Percentiles rank a stretch among this genome's conserved stretches.
These are phyloP conservation scores for Pulveroboletus sp. DNA, from an alignment of 1,284 basidiomycete species.

Conservation along the genomic window DNA sequence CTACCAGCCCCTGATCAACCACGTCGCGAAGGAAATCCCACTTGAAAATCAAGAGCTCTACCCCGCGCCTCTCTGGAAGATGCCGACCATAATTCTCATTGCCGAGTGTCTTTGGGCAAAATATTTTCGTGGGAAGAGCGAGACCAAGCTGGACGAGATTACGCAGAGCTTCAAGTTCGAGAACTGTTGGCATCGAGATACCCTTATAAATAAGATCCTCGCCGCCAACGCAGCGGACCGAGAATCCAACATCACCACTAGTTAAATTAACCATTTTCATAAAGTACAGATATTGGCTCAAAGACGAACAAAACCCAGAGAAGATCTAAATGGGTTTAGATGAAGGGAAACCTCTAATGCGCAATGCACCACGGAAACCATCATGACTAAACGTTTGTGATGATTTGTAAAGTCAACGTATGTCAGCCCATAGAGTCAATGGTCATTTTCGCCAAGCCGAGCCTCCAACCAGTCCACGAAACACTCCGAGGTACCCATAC, in stretches of 20 bases:
- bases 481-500: conserved; percentile 34
- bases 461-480: conserved; percentile 51
- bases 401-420: not conserved
- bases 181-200: conserved; percentile 53
- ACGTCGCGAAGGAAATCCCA: conserved; percentile 50
- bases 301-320: not conserved
- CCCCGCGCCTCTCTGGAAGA: conserved; percentile 52
- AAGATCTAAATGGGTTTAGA: not conserved
- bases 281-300: not conserved
- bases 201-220: conserved; percentile 51
- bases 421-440: conserved; percentile 27
- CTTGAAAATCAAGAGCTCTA: conserved; percentile 48
- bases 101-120: conserved; percentile 66
- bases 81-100: conserved; percentile 52
- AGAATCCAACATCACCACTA: not conserved
- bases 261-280: not conserved
- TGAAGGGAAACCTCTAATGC: not conserved
- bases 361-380: not conserved
- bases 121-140: conserved; percentile 58
- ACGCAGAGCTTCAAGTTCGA: conserved; percentile 64
- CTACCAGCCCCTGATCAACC: conserved; percentile 59
- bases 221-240: conserved; percentile 42
- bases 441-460: conserved; percentile 40
- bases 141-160: conserved; percentile 58
- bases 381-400: not conserved